A percentile compares a stretch with the other conserved stretches of the same genome.
phyloP scores from a whole-genome alignment of 1,139 yeast species.

The Taphrina betulina region DNA sequence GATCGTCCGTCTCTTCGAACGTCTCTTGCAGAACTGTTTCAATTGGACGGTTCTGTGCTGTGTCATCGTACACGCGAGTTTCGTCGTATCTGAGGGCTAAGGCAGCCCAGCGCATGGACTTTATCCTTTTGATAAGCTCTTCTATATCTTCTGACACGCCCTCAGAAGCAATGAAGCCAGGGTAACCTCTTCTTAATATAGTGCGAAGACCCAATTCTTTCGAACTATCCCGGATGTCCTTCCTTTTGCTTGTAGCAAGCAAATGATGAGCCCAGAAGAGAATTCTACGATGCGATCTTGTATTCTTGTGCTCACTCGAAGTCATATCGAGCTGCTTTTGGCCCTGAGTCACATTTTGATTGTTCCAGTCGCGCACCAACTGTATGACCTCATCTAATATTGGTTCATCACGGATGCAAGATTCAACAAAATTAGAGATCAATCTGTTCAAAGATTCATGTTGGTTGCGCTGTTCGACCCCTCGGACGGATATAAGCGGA shows the following conservation, averaged over 20 bases:
- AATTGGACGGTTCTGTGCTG: no score
- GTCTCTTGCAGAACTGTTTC: neutral
- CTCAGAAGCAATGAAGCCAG: slow-evolving; percentile 23
- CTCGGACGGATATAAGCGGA: no score
- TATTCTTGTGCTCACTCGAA: neutral
- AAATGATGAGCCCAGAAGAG: slow-evolving; percentile 32
- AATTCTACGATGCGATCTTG: neutral
- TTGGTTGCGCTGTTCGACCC: no score
- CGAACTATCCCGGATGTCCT: slow-evolving; percentile 2
- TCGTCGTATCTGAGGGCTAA: slow-evolving; percentile 13
- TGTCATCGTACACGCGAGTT: no score
- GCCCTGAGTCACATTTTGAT: no score
- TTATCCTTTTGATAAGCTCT: slow-evolving; percentile 2
- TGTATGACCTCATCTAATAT: no score
- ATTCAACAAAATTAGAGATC: no score
- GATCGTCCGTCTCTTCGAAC: slow-evolving; percentile 3
- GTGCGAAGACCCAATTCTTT: neutral
- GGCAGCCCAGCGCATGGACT: slow-evolving; percentile 22
- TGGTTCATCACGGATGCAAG: no score
- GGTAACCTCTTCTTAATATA: slow-evolving; percentile 5
- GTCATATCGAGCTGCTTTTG: neutral
- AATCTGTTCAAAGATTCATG: no score
- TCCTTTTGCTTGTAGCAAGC: slow-evolving; percentile 32
- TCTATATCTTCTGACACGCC: neutral
- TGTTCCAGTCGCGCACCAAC: no score